Evolutionary conservation across 2,329 filamentous ascomycete species (phyloP).

Genomic region (Capronia epimyces): DNA sequence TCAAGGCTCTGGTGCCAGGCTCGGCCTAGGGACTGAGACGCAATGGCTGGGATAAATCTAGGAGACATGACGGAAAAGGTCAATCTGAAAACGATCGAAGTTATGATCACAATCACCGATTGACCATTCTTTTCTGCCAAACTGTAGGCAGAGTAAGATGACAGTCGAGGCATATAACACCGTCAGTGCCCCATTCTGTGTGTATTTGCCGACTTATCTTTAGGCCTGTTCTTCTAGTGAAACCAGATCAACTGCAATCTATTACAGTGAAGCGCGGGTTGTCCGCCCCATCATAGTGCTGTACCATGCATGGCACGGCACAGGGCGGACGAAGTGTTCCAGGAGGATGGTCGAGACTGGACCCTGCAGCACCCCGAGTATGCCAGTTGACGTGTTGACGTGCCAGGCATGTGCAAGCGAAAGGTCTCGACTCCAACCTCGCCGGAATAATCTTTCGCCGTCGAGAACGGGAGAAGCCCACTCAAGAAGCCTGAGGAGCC

Average conservation of each 20-base stretch:
- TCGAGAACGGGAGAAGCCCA: too few species aligned
- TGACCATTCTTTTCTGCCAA: too few species aligned
- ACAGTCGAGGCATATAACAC: not conserved
- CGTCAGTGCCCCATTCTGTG: not conserved
- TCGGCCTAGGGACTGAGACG: slow-evolving; percentile 70
- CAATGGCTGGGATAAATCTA: slow-evolving; percentile 54
- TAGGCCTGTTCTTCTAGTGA: not conserved
- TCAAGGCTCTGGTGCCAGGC: slow-evolving; percentile 63
- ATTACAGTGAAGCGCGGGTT: not conserved
- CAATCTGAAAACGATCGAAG: too few species aligned
- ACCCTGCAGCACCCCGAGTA: not conserved
- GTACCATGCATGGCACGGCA: not conserved
- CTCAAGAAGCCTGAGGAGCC: too few species aligned
- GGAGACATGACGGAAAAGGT: slow-evolving; percentile 13
- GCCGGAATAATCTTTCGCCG: slow-evolving; percentile 7
- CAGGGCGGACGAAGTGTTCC: not conserved
- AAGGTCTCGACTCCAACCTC: too few species aligned
- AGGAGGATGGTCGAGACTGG: not conserved
- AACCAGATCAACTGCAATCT: not conserved
- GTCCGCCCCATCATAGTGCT: not conserved
- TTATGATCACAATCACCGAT: too few species aligned
- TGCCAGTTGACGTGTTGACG: not conserved
- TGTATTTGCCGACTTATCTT: not conserved
- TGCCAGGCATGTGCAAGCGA: too few species aligned
- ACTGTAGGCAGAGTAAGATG: not conserved